Percentiles rank a stretch among this genome's conserved stretches.
These are phyloP conservation scores for Lignosus rhinocerotis DNA, from an alignment of 1,284 basidiomycete genomes.

Conservation along the genomic window DNA sequence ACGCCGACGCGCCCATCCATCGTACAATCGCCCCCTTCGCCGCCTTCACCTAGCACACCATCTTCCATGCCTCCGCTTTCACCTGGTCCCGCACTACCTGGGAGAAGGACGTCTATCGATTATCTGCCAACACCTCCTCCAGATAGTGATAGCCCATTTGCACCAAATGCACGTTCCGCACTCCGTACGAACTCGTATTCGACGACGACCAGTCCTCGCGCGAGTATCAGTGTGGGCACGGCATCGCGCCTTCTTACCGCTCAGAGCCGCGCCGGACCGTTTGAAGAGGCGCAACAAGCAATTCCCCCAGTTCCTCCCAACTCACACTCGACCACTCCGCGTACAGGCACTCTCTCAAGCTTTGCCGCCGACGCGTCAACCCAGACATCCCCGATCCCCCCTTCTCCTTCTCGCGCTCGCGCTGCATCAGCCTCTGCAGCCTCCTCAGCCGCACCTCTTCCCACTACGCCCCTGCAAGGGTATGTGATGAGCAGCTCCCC, in stretches of 20 bases:
- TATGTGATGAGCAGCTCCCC: conserved; percentile 6
- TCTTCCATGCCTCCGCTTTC: conserved; percentile 22
- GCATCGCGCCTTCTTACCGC: neutral
- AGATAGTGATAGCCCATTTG: conserved; percentile 4
- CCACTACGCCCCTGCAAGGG: neutral
- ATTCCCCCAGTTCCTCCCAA: conserved; percentile 33
- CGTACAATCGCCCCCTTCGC: neutral
- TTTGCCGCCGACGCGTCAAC: conserved; percentile 36
- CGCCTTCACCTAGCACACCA: conserved; percentile 19
- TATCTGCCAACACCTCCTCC: conserved; percentile 10
- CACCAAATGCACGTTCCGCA: neutral
- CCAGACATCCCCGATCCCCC: neutral
- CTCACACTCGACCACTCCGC: conserved; percentile 13
- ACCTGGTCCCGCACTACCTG: conserved; percentile 24
- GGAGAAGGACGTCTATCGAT: conserved; percentile 13
- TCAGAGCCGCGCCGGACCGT: conserved; percentile 8
- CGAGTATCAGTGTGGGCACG: neutral
- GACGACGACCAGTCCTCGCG: neutral
- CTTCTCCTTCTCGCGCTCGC: conserved; percentile 22
- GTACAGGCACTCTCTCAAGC: neutral
- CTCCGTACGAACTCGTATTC: neutral
- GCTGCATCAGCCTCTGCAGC: conserved; percentile 27
- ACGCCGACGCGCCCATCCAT: conserved; percentile 3
- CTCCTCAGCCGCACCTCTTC: conserved; percentile 16
- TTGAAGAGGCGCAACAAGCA: conserved; percentile 27